Conservation (phyloP, 2,329 filamentous ascomycete species). For the Mycosphaerella arachidis region DNA sequence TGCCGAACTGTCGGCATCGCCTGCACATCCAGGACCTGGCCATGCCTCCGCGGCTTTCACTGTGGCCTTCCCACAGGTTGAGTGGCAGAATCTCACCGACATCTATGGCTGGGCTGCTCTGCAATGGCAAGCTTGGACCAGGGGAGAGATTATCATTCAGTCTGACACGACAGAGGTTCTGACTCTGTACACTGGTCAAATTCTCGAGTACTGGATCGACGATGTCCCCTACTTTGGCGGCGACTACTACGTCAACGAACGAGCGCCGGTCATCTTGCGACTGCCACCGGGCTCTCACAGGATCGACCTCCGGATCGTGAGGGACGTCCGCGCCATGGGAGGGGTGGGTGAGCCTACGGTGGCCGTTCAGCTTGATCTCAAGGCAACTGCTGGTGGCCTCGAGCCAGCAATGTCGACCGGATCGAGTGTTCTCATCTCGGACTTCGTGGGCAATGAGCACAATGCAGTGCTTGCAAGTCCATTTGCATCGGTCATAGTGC, state of each 20-base stretch:
- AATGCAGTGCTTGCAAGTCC: constrained; percentile 44
- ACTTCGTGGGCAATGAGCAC: constrained; percentile 39
- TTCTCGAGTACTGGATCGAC: constrained; percentile 53
- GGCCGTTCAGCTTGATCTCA: constrained; percentile 37
- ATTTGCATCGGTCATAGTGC: constrained; percentile 47
- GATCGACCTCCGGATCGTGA: constrained; percentile 50
- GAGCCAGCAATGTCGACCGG: constrained; percentile 17
- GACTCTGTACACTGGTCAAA: constrained; percentile 43
- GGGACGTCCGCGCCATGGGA: constrained; percentile 56
- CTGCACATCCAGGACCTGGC: constrained; percentile 17
- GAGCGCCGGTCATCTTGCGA: constrained; percentile 47
- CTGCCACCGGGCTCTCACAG: constrained; percentile 48
- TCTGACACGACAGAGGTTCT: constrained; percentile 32
- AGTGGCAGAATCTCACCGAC: constrained; percentile 50
- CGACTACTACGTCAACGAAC: constrained; percentile 52
- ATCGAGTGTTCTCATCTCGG: constrained; percentile 43
- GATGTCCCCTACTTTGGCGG: constrained; percentile 52
- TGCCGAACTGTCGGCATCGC: constrained; percentile 30
- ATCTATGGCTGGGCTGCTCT: constrained; percentile 57
- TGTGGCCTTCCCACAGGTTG: constrained; percentile 47
- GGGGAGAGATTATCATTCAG: constrained; percentile 45
- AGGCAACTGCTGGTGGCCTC: constrained; percentile 28
- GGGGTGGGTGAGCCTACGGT: constrained; percentile 47
- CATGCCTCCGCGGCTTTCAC: constrained; percentile 37
- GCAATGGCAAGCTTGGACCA: constrained; percentile 56